A percentile compares a stretch with the other conserved stretches of the same genome.
These are phyloP conservation scores for Wickerhamiella spandovensis DNA, from an alignment of 805 yeast species.

Conservation along the genomic window DNA sequence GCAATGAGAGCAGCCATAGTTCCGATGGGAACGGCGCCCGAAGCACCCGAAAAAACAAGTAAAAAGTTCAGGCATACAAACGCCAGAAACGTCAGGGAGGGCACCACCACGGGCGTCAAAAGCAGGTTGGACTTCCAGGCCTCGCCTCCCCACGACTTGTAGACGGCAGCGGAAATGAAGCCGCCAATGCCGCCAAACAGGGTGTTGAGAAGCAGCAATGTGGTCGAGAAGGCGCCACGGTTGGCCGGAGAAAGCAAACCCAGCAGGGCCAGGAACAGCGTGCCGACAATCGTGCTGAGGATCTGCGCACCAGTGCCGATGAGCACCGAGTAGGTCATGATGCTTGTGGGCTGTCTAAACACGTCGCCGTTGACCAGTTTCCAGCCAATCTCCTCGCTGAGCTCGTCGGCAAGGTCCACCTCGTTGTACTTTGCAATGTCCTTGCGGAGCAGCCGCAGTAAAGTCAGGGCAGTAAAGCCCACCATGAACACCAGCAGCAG, in stretches of 20 bases:
- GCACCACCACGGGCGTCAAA: conserved; percentile 73
- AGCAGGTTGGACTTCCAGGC: conserved; percentile 78
- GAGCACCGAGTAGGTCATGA: conserved; percentile 61
- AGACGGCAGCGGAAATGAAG: conserved; percentile 70
- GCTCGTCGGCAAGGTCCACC: conserved; percentile 66
- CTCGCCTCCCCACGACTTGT: conserved; percentile 84
- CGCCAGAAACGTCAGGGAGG: conserved; percentile 54
- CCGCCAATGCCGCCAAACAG: conserved; percentile 74
- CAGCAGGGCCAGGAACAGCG: conserved; percentile 69
- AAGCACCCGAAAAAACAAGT: conserved; percentile 60
- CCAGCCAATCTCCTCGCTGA: conserved; percentile 94
- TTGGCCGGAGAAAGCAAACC: conserved; percentile 90
- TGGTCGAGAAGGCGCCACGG: conserved; percentile 85
- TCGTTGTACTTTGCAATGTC: conserved; percentile 86
- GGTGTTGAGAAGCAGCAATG: conserved; percentile 74
- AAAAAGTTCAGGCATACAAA: conserved; percentile 70
- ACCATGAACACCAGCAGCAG: conserved; percentile 67
- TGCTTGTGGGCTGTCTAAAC: conserved; percentile 65
- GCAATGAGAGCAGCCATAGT: conserved; percentile 69
- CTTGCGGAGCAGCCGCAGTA: conserved; percentile 64
- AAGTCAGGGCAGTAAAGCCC: conserved; percentile 61
- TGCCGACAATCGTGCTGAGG: conserved; percentile 57
- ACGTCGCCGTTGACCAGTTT: conserved; percentile 91
- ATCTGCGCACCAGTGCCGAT: conserved; percentile 85
- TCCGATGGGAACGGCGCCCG: conserved; percentile 91